phyloP scores from a whole-genome alignment of 495 filamentous ascomycete species.

The Pyrenula aspistea region DNA sequence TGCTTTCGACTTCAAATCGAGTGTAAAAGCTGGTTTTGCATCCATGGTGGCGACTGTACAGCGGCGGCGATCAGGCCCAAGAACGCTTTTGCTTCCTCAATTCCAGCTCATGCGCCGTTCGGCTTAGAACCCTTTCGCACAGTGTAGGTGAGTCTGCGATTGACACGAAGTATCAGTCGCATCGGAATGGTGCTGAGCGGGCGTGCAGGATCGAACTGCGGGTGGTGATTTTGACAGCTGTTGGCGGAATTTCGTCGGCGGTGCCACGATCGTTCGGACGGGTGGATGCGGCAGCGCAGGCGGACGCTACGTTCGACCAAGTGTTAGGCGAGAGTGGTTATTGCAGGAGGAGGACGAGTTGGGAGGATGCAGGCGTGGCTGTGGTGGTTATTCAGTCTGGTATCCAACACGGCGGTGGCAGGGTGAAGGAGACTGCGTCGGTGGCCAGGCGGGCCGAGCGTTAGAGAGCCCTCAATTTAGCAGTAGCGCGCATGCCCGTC shows the following conservation, averaged over 20 bases:
- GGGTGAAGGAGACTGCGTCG: neutral
- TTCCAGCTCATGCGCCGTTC: neutral
- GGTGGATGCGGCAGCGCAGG: neutral
- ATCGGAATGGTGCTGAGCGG: neutral
- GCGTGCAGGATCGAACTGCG: neutral
- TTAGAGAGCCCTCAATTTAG: too few species aligned
- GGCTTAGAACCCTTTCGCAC: neutral
- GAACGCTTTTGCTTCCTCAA: neutral
- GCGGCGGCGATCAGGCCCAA: neutral
- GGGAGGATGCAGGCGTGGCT: neutral
- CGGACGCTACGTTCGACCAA: neutral
- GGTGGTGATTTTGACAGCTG: neutral
- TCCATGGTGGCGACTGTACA: conserved; percentile 23
- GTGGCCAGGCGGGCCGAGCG: too few species aligned
- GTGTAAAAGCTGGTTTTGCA: conserved; percentile 31
- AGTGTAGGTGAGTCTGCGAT: neutral
- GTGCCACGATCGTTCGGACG: neutral
- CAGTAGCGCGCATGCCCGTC: too few species aligned
- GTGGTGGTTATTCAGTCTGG: neutral
- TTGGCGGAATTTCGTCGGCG: neutral
- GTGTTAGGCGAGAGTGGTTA: neutral
- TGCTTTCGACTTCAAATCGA: conserved; percentile 45
- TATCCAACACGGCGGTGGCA: neutral
- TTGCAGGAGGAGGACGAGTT: neutral
- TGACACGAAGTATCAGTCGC: neutral